Conservation (phyloP, 805 yeast genomes). For the Spencermartinsiella europaea region DNA sequence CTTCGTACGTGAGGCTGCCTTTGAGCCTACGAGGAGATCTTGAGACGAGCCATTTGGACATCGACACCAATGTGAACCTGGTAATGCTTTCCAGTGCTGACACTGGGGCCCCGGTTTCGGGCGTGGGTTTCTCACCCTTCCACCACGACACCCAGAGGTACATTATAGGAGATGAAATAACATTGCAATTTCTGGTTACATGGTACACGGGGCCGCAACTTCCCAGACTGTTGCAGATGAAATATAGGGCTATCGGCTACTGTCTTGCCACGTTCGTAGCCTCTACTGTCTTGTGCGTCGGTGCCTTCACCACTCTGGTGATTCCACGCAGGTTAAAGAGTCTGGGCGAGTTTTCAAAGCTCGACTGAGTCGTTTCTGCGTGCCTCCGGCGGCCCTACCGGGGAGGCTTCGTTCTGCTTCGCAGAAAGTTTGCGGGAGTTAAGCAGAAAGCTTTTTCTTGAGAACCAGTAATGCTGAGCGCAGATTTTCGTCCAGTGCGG, state of each 20-base stretch:
- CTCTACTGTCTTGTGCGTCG: slow-evolving; percentile 8
- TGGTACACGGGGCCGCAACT: slow-evolving; percentile 39
- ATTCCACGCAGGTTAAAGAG: slow-evolving; percentile 7
- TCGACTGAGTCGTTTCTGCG: neutral
- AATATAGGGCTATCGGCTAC: slow-evolving; percentile 5
- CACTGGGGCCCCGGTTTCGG: neutral
- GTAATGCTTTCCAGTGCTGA: slow-evolving; percentile 4
- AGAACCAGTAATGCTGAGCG: slow-evolving; percentile 19
- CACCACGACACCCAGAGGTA: slow-evolving; percentile 21
- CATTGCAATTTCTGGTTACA: slow-evolving; percentile 51
- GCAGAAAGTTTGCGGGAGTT: neutral
- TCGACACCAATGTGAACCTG: slow-evolving; percentile 14
- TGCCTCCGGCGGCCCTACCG: neutral
- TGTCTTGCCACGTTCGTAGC: slow-evolving; percentile 11
- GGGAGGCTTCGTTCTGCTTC: too few species aligned
- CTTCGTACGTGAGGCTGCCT: slow-evolving; percentile 32
- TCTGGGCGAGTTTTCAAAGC: slow-evolving; percentile 1
- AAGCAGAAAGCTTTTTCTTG: slow-evolving; percentile 2
- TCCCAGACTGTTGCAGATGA: slow-evolving; percentile 12
- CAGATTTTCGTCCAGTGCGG: slow-evolving; percentile 15
- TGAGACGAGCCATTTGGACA: slow-evolving; percentile 15
- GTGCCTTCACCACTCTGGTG: slow-evolving; percentile 9
- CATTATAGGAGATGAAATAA: slow-evolving; percentile 60
- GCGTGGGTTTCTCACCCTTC: neutral
- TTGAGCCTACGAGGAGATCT: slow-evolving; percentile 13